These are phyloP conservation scores for Barnettozyma sucrosica DNA, from an alignment of 805 yeast genomes.

Conservation along the genomic window DNA sequence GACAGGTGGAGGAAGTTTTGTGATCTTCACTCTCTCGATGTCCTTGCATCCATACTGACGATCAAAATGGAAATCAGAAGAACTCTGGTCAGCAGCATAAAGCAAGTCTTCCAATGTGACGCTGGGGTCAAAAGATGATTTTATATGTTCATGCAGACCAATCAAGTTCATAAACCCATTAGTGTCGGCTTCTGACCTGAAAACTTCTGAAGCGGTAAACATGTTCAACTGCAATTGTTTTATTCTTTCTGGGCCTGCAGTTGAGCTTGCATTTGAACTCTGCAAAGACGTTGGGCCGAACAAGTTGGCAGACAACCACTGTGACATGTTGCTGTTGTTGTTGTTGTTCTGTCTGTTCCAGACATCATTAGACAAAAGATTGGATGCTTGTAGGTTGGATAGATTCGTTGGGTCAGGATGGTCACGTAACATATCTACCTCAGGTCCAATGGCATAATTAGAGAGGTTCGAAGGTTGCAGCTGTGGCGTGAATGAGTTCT, in stretches of 20 bases:
- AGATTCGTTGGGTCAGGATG: constrained; percentile 1
- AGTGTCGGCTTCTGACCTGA: constrained; percentile 2
- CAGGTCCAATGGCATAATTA: constrained; percentile 1
- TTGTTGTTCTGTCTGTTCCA: not conserved
- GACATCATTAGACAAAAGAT: not conserved
- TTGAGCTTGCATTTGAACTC: not conserved
- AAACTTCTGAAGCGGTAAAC: constrained; percentile 9
- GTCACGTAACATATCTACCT: constrained; percentile 7
- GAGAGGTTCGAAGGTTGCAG: not conserved
- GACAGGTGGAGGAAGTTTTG: not conserved
- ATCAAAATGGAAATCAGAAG: constrained; percentile 12
- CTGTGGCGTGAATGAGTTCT: not conserved
- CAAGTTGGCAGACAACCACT: not conserved
- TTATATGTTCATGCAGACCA: constrained; percentile 4
- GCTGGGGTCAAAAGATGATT: not conserved
- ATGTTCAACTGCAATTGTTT: constrained; percentile 11
- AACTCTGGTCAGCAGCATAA: constrained; percentile 11
- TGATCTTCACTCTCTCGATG: constrained; percentile 13
- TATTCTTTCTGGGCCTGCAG: not conserved
- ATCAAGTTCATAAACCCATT: constrained; percentile 8
- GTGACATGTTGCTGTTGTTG: not conserved
- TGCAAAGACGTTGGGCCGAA: not conserved
- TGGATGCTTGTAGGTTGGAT: not conserved
- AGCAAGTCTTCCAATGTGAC: constrained; percentile 9
- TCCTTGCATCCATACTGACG: constrained; percentile 10